phyloP scores from a whole-genome alignment of 2,329 filamentous ascomycete species.

The Rugonectria rugulosa region DNA sequence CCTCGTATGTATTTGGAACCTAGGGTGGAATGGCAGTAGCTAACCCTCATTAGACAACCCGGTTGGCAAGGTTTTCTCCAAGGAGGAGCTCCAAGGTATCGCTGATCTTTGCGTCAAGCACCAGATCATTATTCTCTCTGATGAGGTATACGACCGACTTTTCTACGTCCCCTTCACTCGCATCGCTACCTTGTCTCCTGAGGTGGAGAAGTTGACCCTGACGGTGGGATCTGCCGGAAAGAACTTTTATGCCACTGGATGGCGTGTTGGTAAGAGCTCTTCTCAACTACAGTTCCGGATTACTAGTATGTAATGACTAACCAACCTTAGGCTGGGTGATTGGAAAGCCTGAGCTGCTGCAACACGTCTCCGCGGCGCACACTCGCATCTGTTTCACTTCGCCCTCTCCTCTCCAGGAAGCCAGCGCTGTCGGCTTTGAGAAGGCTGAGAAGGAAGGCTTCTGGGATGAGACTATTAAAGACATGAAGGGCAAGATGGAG shows the following conservation, averaged over 20 bases:
- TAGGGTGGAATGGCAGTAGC: neutral
- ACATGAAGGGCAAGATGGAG: constrained; percentile 91
- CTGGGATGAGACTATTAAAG: constrained; percentile 82
- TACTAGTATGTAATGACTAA: constrained; percentile 3
- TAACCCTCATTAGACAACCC: constrained; percentile 74
- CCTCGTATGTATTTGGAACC: constrained; percentile 54
- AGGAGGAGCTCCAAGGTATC: constrained; percentile 82
- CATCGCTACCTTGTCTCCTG: constrained; percentile 87
- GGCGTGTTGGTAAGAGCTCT: constrained; percentile 73
- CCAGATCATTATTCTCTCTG: constrained; percentile 90
- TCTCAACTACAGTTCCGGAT: neutral
- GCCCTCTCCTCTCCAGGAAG: constrained; percentile 93
- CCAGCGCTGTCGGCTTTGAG: constrained; percentile 92
- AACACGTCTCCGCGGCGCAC: constrained; percentile 90
- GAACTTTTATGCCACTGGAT: constrained; percentile 97
- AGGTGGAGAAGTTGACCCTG: constrained; percentile 85
- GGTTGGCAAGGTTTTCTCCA: constrained; percentile 93
- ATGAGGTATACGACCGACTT: constrained; percentile 93
- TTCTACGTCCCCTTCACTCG: constrained; percentile 96
- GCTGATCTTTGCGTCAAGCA: constrained; percentile 90
- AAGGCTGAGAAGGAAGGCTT: constrained; percentile 85
- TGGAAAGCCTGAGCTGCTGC: constrained; percentile 85
- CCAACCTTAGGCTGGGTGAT: constrained; percentile 77
- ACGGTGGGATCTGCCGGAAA: constrained; percentile 97
- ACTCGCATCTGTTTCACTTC: constrained; percentile 96